Evolutionary conservation across 306 rosid species (phyloP).

Genomic region (Vicia sativa): DNA sequence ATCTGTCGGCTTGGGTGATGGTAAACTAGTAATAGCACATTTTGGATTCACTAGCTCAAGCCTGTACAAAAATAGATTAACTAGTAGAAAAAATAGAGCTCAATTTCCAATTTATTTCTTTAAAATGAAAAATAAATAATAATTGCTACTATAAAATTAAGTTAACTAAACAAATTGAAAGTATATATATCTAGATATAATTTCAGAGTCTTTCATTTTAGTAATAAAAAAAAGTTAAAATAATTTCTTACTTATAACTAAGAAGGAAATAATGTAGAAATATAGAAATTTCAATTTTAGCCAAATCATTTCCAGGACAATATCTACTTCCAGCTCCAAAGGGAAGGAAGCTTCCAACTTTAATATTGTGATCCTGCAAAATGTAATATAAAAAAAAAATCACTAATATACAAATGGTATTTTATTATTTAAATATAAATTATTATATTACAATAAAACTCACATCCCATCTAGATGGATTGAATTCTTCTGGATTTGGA

Average conservation of each 20-base stretch:
- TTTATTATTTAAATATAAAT: too few relatives aligned
- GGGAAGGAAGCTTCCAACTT: neutral
- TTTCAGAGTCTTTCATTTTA: too few relatives aligned
- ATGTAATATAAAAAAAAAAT: neutral
- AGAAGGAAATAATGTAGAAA: slow-evolving; percentile 1
- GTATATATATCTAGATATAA: too few relatives aligned
- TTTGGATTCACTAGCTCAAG: slow-evolving; percentile 1
- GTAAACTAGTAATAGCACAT: neutral
- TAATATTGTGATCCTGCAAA: neutral
- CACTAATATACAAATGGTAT: too few relatives aligned
- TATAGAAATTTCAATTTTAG: slow-evolving; percentile 1
- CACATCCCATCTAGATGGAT: slow-evolving; percentile 7
- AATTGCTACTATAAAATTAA: neutral
- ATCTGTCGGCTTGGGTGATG: neutral
- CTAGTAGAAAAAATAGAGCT: neutral
- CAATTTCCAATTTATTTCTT: neutral
- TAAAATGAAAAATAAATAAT: neutral
- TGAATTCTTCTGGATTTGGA: neutral
- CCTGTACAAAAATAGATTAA: neutral
- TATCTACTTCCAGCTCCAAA: slow-evolving; percentile 6
- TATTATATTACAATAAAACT: neutral
- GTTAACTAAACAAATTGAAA: neutral
- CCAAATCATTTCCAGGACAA: neutral
- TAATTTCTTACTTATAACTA: neutral
- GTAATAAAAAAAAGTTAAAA: neutral